Base-by-base conservation (phyloP, 2,329 filamentous ascomycete species). In the Rhinocladiella mackenziei region DNA sequence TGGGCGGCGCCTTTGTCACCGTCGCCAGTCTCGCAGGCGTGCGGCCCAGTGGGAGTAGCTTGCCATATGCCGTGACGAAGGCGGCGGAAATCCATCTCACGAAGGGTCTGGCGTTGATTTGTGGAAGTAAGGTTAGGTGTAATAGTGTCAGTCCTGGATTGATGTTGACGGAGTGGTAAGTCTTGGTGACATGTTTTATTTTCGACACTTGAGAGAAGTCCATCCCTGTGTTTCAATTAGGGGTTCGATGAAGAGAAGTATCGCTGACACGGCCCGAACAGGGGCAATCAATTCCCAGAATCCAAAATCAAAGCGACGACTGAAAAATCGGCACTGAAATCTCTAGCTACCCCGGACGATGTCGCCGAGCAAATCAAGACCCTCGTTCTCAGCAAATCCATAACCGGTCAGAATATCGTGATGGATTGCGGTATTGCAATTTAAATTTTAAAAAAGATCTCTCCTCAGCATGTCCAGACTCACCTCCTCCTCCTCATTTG, bases 21-120 rank as follows among this genome's bases (percentile, higher is more conserved):
- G 83, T 81, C 0, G 78, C 81, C 0, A 80, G 75, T 32, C 57
- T 84, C 17, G 81, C 82, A 0, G 82, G 81, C 1, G 75, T 85
- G 2, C 78, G 74, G 56, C 74, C 77, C 0, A 77, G 73, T 47
- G 82, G 82, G 1, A 83, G 78, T 50, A 75, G 75, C 2, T 59
- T 83, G 53, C 78, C 86, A 3, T 92, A 92, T 58, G 73, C 80
- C 0, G 82, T 89, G 13, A 85, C 84, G 26, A 92, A 92, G 62
- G 77, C 86, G 1, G 86, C 86, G 8, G 78, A 83, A 66, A 61
- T 85, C 40, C 82, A 85, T 62, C 63, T 84, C 33, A 80, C 81
- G 67, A 81, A 80, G 58, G 77, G 78, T 46, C 64, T 85, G 30
- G 81, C 81, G 2, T 67, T 73, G 41, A 78, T 77, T 10, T 74